Base-by-base conservation (phyloP, 2,329 filamentous ascomycete species). In the Fusarium sambucinum region DNA sequence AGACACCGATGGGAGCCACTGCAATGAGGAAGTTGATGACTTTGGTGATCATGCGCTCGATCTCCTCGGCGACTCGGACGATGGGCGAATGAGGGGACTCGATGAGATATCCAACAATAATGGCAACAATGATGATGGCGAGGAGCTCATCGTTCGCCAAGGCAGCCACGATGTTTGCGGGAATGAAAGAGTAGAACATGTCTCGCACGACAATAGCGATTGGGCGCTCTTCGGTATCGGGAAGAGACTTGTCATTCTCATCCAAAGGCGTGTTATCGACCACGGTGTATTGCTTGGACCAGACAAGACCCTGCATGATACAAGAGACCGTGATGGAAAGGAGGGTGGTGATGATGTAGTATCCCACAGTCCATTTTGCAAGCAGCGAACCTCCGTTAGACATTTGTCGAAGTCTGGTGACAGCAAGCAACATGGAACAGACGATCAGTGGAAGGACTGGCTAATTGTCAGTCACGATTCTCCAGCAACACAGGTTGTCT, bases 371-470 rank as follows among this genome's bases (percentile, higher is more conserved):
- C 81, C 80, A 85, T 27, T 73, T 74, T n/a, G 83, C 84, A 0
- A 86, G 78, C 51, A 75, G 74, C 13, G 77, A 78, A 9, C 80
- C 83, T 14, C 80, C 79, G 12, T 78, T 71, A 13, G 80, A 75
- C 80, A 86, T 83, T 9, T 76, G 78, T 19, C 81, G 79, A 10
- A 86, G 77, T n/a, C 79, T 78, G 46, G 83, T 82, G 8, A 86
- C 77, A 7, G 84, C 82, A 19, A 86, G 77, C 46, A 86, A 81
- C 78, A 86, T 85, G 25, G 84, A 83, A 10, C 79, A 81, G 27
- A 86, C 76, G 41, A 86, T 86, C 55, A 86, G 74, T 3, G 84
- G 84, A 3, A 86, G 76, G 1, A 86, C 84, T 84, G 6, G 17
- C 17, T 23, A 30, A 6, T 35, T 19, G 55, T 68, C 8, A 71